Conservation (phyloP, 2,329 filamentous ascomycete genomes). For the Neopestalotiopsis clavispora region DNA sequence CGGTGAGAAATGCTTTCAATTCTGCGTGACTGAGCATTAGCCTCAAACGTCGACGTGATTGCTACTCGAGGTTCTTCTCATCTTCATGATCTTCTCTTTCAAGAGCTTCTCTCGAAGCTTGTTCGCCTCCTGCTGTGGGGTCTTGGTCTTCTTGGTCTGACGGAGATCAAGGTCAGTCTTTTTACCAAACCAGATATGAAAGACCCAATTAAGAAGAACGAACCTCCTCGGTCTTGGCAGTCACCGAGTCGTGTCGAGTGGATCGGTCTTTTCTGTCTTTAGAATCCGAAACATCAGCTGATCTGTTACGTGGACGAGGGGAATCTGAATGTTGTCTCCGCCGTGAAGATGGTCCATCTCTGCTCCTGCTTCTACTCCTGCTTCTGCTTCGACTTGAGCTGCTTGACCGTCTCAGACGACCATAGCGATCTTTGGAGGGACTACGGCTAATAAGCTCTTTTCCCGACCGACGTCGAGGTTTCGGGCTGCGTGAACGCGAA, state of each 20-base stretch:
- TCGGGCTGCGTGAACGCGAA: constrained; percentile 44
- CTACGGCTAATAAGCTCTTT: constrained; percentile 41
- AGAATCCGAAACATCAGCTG: constrained; percentile 61
- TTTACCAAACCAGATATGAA: constrained; percentile 22
- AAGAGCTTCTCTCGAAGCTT: constrained; percentile 55
- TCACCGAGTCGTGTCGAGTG: constrained; percentile 36
- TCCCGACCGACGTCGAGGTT: constrained; percentile 37
- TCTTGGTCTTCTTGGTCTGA: constrained; percentile 42
- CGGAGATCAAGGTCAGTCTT: constrained; percentile 25
- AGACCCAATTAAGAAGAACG: constrained; percentile 39
- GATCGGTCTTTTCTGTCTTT: constrained; percentile 48
- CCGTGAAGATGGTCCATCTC: constrained; percentile 43
- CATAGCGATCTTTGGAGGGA: constrained; percentile 38
- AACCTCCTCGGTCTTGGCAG: constrained; percentile 47
- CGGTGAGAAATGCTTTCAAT: constrained; percentile 12
- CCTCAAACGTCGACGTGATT: constrained; percentile 45
- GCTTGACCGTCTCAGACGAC: constrained; percentile 40
- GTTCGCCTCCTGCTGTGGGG: constrained; percentile 46
- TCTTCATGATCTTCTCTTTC: constrained; percentile 60
- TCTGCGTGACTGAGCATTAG: constrained; percentile 49
- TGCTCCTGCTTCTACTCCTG: constrained; percentile 25
- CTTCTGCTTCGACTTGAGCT: constrained; percentile 32
- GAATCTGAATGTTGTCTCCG: constrained; percentile 58
- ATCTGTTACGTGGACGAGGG: constrained; percentile 54
- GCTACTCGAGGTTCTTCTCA: constrained; percentile 54